Conservation (phyloP, 2,329 filamentous ascomycete genomes). For the Monilinia aucupariae region DNA sequence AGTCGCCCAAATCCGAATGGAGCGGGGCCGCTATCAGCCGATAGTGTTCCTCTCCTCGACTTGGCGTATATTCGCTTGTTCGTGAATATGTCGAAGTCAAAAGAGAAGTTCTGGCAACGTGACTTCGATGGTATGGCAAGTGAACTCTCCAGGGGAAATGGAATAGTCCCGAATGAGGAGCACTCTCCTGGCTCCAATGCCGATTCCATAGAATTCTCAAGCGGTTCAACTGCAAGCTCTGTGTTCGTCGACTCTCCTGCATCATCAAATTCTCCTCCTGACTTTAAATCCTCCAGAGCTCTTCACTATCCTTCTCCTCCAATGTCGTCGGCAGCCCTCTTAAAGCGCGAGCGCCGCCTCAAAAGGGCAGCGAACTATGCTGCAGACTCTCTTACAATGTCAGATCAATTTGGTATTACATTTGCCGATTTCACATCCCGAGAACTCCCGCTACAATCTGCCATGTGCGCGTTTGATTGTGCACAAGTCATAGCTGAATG, state of each 20-base stretch:
- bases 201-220: conserved; percentile 28
- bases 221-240: conserved; percentile 39
- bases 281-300: conserved; percentile 28
- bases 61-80: conserved; percentile 88
- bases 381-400: conserved; percentile 83
- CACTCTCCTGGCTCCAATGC: conserved; percentile 48
- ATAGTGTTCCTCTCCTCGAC: conserved; percentile 85
- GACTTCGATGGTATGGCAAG: conserved; percentile 91
- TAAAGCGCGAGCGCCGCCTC: conserved; percentile 78
- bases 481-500: conserved; percentile 91
- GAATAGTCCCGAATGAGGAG: conserved; percentile 68
- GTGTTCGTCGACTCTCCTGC: conserved; percentile 48
- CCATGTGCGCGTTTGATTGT: conserved; percentile 90
- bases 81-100: conserved; percentile 85
- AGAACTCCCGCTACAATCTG: conserved; percentile 83
- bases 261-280: conserved; percentile 46
- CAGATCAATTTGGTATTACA: conserved; percentile 77
- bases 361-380: conserved; percentile 95
- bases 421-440: conserved; percentile 79
- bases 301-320: conserved; percentile 28
- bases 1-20: conserved; percentile 82
- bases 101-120: conserved; percentile 89
- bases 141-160: conserved; percentile 69
- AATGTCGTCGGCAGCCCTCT: conserved; percentile 42
- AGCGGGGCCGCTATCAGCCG: conserved; percentile 75